Evolutionary conservation across 2,329 filamentous ascomycete genomes (phyloP).

Genomic region (Talaromyces amestolkiae): DNA sequence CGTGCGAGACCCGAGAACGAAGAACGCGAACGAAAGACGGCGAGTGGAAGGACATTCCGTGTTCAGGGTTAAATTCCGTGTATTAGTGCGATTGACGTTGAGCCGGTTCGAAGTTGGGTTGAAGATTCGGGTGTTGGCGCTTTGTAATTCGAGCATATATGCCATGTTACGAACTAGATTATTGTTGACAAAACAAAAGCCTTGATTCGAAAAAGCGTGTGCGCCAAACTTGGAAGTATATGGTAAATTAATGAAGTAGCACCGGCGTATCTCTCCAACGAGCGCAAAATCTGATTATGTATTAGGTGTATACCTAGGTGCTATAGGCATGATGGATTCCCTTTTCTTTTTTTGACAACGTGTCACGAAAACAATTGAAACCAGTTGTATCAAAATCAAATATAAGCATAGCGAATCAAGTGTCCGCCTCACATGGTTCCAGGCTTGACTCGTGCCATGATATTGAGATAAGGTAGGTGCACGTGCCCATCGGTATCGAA

Average conservation of each 20-base stretch:
- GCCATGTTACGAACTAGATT: background rate
- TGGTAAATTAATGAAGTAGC: background rate
- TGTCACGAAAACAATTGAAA: background rate
- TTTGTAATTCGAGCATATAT: background rate
- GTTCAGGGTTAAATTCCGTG: constrained; percentile 47
- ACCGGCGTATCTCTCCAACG: background rate
- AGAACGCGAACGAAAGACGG: constrained; percentile 97
- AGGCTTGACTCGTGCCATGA: background rate
- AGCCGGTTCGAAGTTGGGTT: background rate
- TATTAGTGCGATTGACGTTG: background rate
- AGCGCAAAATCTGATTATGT: background rate
- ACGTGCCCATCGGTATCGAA: background rate
- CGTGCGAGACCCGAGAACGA: constrained; percentile 92
- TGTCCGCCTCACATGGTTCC: background rate
- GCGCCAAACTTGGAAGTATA: background rate
- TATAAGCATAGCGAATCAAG: background rate
- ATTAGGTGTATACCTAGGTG: background rate
- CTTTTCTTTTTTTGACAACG: background rate
- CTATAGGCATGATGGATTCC: background rate
- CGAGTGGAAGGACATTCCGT: constrained; percentile 88
- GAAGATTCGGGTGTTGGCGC: background rate
- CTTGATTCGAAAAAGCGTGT: background rate
- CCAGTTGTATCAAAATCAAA: background rate
- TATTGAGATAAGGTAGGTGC: background rate
- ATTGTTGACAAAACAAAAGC: background rate